Conservation (phyloP, 768 basidiomycete genomes). For the Hygrocybe punicea region DNA sequence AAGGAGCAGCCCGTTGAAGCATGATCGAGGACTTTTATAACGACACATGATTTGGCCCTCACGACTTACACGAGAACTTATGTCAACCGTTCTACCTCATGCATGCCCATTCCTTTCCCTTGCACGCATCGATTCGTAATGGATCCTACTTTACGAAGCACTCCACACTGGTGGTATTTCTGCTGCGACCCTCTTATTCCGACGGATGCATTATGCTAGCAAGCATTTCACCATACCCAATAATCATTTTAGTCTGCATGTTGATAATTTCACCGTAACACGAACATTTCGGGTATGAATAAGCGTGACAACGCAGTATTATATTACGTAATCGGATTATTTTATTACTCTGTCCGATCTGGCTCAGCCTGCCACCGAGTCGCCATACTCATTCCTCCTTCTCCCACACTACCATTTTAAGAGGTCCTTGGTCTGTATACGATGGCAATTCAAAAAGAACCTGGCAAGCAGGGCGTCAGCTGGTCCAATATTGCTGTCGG, state of each 20-base stretch:
- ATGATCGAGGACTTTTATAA: slow-evolving; percentile 8
- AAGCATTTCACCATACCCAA: slow-evolving; percentile 1
- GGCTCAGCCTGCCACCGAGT: too few relatives aligned
- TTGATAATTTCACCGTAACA: background rate
- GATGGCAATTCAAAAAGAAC: slow-evolving; percentile 83
- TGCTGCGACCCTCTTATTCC: background rate
- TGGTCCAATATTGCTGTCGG: slow-evolving; percentile 97
- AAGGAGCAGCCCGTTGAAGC: slow-evolving; percentile 22
- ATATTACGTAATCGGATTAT: too few relatives aligned
- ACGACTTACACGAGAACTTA: slow-evolving; percentile 9
- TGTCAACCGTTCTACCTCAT: slow-evolving; percentile 6
- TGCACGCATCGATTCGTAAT: background rate
- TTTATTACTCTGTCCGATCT: too few relatives aligned
- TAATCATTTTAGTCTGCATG: background rate
- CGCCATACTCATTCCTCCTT: too few relatives aligned
- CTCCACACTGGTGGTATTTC: background rate
- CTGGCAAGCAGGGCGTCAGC: slow-evolving; percentile 86
- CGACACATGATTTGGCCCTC: slow-evolving; percentile 8
- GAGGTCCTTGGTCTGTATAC: slow-evolving; percentile 18
- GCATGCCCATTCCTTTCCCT: slow-evolving; percentile 6
- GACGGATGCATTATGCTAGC: background rate
- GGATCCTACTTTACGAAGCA: background rate
- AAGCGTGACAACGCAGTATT: too few relatives aligned
- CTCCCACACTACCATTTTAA: too few relatives aligned
- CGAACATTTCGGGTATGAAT: too few relatives aligned